A percentile compares a stretch with the other conserved stretches of the same genome.
Conservation (phyloP, 2,329 filamentous ascomycete genomes). For the Arthrocladium fulminans region DNA sequence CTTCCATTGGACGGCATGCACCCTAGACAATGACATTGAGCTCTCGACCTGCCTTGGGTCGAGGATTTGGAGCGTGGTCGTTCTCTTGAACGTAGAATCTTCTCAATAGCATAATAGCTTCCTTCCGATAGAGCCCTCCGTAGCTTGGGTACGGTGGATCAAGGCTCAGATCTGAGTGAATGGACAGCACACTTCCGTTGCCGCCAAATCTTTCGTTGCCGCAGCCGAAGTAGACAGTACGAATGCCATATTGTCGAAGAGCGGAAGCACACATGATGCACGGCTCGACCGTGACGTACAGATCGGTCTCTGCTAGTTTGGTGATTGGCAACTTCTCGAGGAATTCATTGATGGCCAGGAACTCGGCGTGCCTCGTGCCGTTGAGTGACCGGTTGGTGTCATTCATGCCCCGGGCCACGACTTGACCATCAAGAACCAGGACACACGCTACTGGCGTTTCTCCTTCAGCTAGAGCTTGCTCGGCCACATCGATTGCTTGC, state of each 20-base stretch:
- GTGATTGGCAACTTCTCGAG: constrained; percentile 55
- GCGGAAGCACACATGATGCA: constrained; percentile 98
- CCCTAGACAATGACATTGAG: constrained; percentile 42
- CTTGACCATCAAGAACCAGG: constrained; percentile 66
- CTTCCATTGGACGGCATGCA: background rate
- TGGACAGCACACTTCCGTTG: constrained; percentile 81
- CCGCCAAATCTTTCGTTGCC: constrained; percentile 96
- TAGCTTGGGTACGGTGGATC: constrained; percentile 74
- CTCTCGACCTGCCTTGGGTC: constrained; percentile 55
- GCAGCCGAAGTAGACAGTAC: constrained; percentile 88
- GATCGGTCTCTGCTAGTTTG: constrained; percentile 62
- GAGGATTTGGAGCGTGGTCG: constrained; percentile 63
- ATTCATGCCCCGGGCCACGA: constrained; percentile 91
- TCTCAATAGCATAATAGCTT: constrained; percentile 83
- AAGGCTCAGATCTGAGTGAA: constrained; percentile 38
- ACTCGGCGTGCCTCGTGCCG: constrained; percentile 90
- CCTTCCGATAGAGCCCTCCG: constrained; percentile 79
- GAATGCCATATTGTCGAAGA: constrained; percentile 77
- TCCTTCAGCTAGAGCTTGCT: constrained; percentile 71
- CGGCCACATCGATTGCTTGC: constrained; percentile 42
- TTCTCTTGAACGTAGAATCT: constrained; percentile 98
- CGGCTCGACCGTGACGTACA: constrained; percentile 96
- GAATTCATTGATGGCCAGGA: constrained; percentile 69
- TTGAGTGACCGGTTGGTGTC: constrained; percentile 83
- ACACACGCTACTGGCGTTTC: constrained; percentile 97